Conservation (phyloP, 1,139 yeast genomes). For the Protomyces inouyei region DNA sequence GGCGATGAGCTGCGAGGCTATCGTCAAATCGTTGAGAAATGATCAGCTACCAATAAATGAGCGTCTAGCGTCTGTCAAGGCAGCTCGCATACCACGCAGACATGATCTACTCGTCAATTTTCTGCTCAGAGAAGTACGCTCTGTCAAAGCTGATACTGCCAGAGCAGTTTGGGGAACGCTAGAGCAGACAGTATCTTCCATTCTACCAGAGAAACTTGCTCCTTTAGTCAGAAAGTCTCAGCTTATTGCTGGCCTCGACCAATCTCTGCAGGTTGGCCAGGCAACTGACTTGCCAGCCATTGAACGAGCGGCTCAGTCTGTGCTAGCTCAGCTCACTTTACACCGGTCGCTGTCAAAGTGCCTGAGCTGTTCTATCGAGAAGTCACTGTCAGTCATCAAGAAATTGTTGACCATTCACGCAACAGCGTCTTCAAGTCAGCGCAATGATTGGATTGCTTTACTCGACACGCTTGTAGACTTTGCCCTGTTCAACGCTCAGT, state of each 20-base stretch:
- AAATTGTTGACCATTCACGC: not conserved
- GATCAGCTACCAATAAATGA: not conserved
- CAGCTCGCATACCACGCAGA: not conserved
- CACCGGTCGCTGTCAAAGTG: not conserved
- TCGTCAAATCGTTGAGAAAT: not conserved
- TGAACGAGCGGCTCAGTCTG: not conserved
- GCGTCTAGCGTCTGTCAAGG: not conserved
- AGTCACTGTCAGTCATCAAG: not conserved
- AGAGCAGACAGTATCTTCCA: not conserved
- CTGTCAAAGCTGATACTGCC: not conserved
- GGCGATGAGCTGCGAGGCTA: not conserved
- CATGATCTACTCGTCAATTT: not conserved
- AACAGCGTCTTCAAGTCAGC: not conserved
- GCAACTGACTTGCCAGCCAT: not conserved
- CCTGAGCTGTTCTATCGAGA: not conserved
- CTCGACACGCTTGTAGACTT: not conserved
- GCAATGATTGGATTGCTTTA: not conserved
- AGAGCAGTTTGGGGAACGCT: not conserved
- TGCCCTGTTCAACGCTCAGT: not conserved
- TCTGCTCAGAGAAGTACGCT: not conserved
- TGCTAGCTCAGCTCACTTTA: not conserved
- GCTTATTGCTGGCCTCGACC: not conserved
- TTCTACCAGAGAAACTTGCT: not conserved
- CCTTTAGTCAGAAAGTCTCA: not conserved
- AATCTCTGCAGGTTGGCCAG: not conserved